Evolutionary conservation across 1,284 basidiomycete species (phyloP), one percentile per base, ranked within the genome.

Genomic region (Austroboletus niveus): DNA sequence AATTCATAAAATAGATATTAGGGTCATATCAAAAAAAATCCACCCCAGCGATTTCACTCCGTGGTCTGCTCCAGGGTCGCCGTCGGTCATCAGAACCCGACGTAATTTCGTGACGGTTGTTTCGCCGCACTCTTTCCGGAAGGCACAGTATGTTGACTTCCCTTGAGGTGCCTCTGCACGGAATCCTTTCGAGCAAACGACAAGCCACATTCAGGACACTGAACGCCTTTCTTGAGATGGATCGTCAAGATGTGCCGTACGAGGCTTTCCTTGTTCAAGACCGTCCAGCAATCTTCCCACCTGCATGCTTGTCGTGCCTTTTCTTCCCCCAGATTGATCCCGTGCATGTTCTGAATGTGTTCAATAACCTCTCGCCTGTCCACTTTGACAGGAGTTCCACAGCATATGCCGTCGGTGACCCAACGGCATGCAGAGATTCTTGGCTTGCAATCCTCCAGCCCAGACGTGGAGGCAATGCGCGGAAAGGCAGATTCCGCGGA

Each of bases 151-250:
- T 68, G 57, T 5, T 49, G 48, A 14, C 45, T 30, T 24, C 61
- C 57, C 24, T 52, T 63, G 0, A 45, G 29, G 31, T 63, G 62
- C 10, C 65, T 54, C 54, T 54, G 68, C 11, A 64, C 52, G 1
- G 62, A 66, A 22, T 64, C 62, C 31, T 63, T 65, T 0, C 65
- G 65, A 15, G 65, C 63, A 54, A 64, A 68, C 5, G 0, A 11
- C 35, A 41, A 0, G 14, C 60, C 51, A 22, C 54, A 62, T 2
- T 52, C 10, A 3, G 3, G 0, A 4, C 62, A 63, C 2, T 38
- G 29, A 1, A 48, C 57, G 10, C 17, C 36, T 12, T 58, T 49
- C 50, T 54, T 64, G 14, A 54, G 43, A 36, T 63, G 62, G 1
- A 63, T 54, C 17, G 63, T 40, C 42, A 58, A 17, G 27, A 64